phyloP scores from a whole-genome alignment of 2,329 filamentous ascomycete genomes.

The Chaetomiaceae sp. region DNA sequence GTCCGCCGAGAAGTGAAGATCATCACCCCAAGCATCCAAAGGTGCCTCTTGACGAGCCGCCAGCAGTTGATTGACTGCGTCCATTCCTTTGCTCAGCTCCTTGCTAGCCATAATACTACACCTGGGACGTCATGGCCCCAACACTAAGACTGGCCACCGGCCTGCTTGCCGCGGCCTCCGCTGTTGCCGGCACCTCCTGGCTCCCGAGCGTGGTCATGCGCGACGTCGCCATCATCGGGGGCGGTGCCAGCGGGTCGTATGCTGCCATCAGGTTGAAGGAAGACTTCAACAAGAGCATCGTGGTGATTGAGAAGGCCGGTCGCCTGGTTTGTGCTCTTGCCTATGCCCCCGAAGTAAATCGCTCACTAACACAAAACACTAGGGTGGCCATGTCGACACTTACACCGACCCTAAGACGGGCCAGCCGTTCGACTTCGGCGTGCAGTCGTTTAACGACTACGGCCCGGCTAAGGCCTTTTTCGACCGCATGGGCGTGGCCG shows the following conservation, averaged over 20 bases:
- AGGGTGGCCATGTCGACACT: constrained; percentile 46
- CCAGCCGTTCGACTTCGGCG: constrained; percentile 31
- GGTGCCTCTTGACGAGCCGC: too few species aligned
- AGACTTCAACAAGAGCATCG: constrained; percentile 30
- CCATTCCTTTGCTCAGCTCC: constrained; percentile 13
- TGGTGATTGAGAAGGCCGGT: constrained; percentile 32
- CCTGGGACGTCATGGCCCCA: background rate
- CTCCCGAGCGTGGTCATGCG: background rate
- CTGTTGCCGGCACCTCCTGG: background rate
- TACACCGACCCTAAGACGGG: constrained; percentile 38
- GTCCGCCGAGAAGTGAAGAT: background rate
- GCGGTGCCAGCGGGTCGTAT: constrained; percentile 33
- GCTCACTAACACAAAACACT: constrained; percentile 12
- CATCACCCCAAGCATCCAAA: background rate
- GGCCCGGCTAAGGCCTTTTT: constrained; percentile 39
- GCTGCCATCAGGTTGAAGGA: constrained; percentile 33
- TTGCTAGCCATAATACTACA: background rate
- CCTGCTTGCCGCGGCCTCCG: constrained; percentile 5
- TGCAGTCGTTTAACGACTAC: constrained; percentile 34
- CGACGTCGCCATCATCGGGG: constrained; percentile 34
- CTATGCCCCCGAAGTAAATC: background rate
- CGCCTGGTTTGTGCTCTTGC: constrained; percentile 27
- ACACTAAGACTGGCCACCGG: constrained; percentile 1
- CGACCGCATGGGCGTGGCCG: constrained; percentile 35
- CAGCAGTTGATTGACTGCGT: constrained; percentile 11